phyloP scores from a whole-genome alignment of 306 rosid species.

The Trichosanthes truncata region DNA sequence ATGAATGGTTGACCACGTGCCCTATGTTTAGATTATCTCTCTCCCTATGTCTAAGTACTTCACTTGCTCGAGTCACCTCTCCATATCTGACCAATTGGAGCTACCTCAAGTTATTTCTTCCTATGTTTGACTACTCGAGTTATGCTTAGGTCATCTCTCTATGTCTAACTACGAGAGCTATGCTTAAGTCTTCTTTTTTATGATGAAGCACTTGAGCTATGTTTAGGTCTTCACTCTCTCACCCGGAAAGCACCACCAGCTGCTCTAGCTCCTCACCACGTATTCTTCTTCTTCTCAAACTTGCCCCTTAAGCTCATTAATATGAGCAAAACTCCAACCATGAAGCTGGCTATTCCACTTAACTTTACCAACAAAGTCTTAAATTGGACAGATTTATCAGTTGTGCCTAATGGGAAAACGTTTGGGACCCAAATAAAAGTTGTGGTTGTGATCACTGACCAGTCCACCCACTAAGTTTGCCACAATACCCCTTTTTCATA shows the following conservation, averaged over 20 bases:
- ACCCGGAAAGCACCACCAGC: not conserved
- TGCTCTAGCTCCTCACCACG: not conserved
- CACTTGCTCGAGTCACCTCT: too few species aligned
- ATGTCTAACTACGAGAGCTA: not conserved
- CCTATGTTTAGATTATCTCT: not conserved
- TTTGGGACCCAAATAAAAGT: not conserved
- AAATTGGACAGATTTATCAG: not conserved
- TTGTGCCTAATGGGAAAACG: not conserved
- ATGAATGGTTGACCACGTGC: too few species aligned
- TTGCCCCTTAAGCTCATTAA: not conserved
- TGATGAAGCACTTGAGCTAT: too few species aligned
- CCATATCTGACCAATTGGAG: too few species aligned
- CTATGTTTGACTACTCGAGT: not conserved
- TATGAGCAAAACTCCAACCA: not conserved
- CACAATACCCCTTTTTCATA: not conserved
- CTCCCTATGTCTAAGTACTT: too few species aligned
- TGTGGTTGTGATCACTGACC: not conserved
- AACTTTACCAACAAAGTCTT: not conserved
- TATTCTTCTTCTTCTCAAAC: not conserved
- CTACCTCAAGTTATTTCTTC: not conserved
- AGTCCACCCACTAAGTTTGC: not conserved
- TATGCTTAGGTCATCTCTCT: not conserved
- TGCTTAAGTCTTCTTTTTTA: too few species aligned
- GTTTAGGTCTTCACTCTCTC: too few species aligned
- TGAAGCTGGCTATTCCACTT: not conserved